Conservation (phyloP, 257 asterid genomes). For the Solanum appendiculatum region DNA sequence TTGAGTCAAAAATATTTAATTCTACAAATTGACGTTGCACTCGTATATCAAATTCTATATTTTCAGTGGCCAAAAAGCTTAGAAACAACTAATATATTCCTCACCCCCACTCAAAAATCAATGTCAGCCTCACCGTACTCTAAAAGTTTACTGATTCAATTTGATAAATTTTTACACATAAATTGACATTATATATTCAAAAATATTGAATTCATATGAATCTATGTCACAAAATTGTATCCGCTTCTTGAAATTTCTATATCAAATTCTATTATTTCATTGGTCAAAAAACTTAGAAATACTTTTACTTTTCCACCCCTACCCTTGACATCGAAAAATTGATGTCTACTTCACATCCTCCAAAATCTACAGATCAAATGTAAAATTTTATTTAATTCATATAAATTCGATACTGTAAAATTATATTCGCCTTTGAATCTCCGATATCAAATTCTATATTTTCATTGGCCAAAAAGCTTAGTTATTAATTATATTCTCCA, state of each 20-base stretch:
- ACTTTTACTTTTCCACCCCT: neutral
- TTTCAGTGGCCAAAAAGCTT: conserved; percentile 8
- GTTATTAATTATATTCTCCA: conserved; percentile 1
- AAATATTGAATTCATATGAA: neutral
- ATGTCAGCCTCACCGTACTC: conserved; percentile 30
- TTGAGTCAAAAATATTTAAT: neutral
- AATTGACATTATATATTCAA: neutral
- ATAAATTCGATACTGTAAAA: neutral
- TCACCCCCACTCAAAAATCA: conserved; percentile 13
- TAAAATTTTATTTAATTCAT: no score
- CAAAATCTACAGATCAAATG: no score
- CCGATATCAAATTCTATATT: neutral
- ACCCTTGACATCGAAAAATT: conserved; percentile 4
- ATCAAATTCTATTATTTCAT: conserved; percentile 5
- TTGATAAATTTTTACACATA: neutral
- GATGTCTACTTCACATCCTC: conserved; percentile 34
- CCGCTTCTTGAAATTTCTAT: neutral
- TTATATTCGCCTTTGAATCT: neutral
- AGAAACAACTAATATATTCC: conserved; percentile 1
- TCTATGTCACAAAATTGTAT: neutral
- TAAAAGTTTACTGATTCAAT: neutral
- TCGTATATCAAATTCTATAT: neutral
- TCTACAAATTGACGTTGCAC: neutral
- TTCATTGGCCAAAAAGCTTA: conserved; percentile 9
- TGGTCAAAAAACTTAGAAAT: conserved; percentile 9